Percentiles rank a stretch among this genome's conserved stretches.
These are phyloP conservation scores for Colletotrichum siamense DNA, from an alignment of 2,329 filamentous ascomycete genomes.

Conservation along the genomic window DNA sequence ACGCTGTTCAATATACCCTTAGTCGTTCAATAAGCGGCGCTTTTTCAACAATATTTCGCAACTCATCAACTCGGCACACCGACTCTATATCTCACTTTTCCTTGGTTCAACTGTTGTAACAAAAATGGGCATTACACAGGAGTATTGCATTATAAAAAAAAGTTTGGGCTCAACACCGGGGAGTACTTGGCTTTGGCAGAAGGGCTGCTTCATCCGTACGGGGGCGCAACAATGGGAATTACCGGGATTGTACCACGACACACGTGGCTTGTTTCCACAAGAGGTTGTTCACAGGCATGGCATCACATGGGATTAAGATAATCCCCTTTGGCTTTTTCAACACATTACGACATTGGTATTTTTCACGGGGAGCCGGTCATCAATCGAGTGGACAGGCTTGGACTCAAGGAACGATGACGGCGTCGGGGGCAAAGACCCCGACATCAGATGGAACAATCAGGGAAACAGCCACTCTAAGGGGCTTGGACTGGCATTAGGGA, in stretches of 20 bases:
- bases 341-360: not conserved
- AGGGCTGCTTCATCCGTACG: constrained; percentile 28
- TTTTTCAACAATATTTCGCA: constrained; percentile 30
- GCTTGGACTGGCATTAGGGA: not conserved
- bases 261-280: constrained; percentile 10
- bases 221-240: constrained; percentile 32
- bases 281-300: constrained; percentile 39
- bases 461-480: not conserved
- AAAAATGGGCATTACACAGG: constrained; percentile 52
- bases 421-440: not conserved
- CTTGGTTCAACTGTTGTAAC: constrained; percentile 40
- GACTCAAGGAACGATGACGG: not conserved
- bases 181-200: constrained; percentile 31
- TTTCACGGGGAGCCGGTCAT: not conserved
- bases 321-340: not conserved
- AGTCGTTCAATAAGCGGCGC: constrained; percentile 21
- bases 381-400: not conserved
- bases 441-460: not conserved
- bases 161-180: constrained; percentile 19
- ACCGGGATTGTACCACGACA: constrained; percentile 15
- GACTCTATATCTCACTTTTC: constrained; percentile 24
- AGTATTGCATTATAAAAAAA: constrained; percentile 55
- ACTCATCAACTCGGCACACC: constrained; percentile 31
- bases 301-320: constrained; percentile 22
- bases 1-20: constrained; percentile 25